Evolutionary conservation across 2,329 filamentous ascomycete species (phyloP), one percentile per base, ranked within the genome.

Genomic region (Verticillium isaacii): DNA sequence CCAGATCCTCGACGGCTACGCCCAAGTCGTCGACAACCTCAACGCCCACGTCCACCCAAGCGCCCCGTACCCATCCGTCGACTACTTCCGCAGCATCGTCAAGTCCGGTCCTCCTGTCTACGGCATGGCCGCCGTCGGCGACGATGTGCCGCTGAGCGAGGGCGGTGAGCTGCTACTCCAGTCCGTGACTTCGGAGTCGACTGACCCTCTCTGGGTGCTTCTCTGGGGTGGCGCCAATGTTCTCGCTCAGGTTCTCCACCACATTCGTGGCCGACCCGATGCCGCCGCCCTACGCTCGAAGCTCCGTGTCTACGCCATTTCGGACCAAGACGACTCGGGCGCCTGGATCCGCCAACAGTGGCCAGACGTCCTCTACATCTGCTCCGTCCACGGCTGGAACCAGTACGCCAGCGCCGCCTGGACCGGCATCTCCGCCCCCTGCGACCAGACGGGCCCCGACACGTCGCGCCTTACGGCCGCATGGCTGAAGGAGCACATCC

Each of bases 291-390:
- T 84, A 25, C 70, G 75, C 2, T 65, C 71, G 3, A 80, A 78
- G 64, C 68, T 85, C 3, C 74, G 82, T 14, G 75, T 85, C 9
- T 85, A 85, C 68, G 72, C 83, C 39, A 85, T 87, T 60, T 85
- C 82, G 7, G 85, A 87, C 64, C 84, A 87, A 65, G 84, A 87
- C 63, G 80, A 87, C 63, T 80, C 81, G 0, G 83, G 82, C 0
- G 71, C 77, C 0, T 87, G 83, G 84, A 81, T 87, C 39, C 79
- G 84, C 17, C 71, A 74, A 56, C 77, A 75, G 2, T 86, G 80
- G 63, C 82, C 85, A 0, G 78, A 82, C 32, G 68, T 87, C 7
- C 81, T 84, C 65, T 86, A 85, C 69, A 84, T 87, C 60, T 74
- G 73, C 15, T 83, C 80, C 0, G 69, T 85, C 1, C 85, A 87